Evolutionary conservation across 805 yeast genomes (phyloP), one percentile per base, ranked within the genome.

Genomic region (Metschnikowia lunata): DNA sequence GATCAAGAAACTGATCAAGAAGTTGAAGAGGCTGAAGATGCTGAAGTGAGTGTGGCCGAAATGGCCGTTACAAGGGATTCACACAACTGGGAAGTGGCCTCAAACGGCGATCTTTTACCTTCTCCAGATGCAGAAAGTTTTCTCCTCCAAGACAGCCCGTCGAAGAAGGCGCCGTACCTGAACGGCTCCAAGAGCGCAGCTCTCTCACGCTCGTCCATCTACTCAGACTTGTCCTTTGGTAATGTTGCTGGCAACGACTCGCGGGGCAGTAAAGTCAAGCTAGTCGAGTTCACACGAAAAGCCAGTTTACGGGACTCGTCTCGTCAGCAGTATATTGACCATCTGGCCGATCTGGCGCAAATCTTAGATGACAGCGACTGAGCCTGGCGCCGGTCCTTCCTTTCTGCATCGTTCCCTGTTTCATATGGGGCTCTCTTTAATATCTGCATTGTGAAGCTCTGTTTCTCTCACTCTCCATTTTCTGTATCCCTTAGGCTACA

Each of bases 271-370:
- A 61, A 61, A 36, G 75, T 76, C 10, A 74, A 75, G 54, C 59
- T 74, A 42, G 77, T 75, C 34, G 73, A 74, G 38, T 74, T 75
- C 47, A 72, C 76, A 5, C 60, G 77, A 50, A 67, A 67, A 50
- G 71, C 71, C 8, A 65, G 74, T 46, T 59, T 71, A 46, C 58
- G 67, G 45, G 71, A 71, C 42, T 62, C 70, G n/a, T 63, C 72
- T 1, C 63, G 66, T 37, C 66, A 62, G 34, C 64, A 63, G 14
- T 54, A 57, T 37, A 50, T 59, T 15, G 56, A 58, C 34, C 59
- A 58, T 33, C 41, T 55, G 10, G 75, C 66, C 11, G 63, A 67
- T 46, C 47, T 59, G 5, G 75, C 67, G 6, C 64, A 59, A 47
- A 63, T 69, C 31, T 63, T 59, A 36, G 59, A 64, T 33, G 72